phyloP scores from a whole-genome alignment of 192 early-diverging fungal genomes.

The Rhizophagus sp. region DNA sequence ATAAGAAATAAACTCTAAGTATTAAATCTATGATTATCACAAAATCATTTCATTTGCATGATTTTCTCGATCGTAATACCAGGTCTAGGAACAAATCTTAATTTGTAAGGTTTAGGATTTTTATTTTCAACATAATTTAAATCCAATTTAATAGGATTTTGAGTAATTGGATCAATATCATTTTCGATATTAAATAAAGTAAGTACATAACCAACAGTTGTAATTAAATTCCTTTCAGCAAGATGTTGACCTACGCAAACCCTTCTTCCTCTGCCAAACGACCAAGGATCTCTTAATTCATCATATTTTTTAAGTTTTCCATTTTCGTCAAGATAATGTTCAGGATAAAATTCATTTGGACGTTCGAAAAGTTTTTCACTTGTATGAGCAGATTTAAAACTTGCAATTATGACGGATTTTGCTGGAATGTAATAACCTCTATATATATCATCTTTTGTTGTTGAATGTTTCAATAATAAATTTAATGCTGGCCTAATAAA shows the following conservation, averaged over 20 bases:
- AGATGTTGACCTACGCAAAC: neutral
- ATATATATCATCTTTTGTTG: slow-evolving; percentile 4
- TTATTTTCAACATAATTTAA: neutral
- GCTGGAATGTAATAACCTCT: slow-evolving; percentile 5
- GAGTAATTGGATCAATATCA: neutral
- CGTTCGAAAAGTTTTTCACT: neutral
- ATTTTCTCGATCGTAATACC: no score
- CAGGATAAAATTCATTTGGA: slow-evolving; percentile 7
- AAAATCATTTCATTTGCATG: no score
- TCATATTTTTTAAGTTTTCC: slow-evolving; percentile 8
- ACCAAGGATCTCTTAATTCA: neutral
- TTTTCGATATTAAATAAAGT: neutral
- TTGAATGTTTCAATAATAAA: neutral
- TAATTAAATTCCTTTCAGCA: neutral
- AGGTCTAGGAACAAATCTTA: slow-evolving; percentile 5
- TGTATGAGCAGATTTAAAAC: neutral
- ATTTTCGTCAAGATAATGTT: slow-evolving; percentile 1
- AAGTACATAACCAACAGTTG: neutral
- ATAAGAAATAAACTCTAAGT: no score
- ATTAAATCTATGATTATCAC: no score
- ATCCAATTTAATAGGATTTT: neutral
- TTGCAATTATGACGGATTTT: neutral
- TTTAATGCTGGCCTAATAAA: neutral
- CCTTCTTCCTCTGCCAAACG: neutral
- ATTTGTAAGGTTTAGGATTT: neutral